phyloP scores from a whole-genome alignment of 2,329 filamentous ascomycete species.

The Aspergillus ochraceus region DNA sequence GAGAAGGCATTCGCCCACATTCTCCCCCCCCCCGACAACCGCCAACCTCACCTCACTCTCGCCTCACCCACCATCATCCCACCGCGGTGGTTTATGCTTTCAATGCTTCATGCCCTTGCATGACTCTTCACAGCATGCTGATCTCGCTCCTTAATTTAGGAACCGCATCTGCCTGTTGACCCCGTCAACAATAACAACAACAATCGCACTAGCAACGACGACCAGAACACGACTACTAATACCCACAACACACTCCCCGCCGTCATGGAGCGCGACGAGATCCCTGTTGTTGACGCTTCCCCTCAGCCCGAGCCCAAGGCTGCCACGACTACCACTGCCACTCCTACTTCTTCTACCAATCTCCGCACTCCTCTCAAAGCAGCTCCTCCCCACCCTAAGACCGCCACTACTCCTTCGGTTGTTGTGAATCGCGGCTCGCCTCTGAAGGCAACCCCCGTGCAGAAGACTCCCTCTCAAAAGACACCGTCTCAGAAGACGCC shows the following conservation, averaged over 20 bases:
- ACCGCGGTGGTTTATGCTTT: not conserved
- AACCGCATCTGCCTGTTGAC: slow-evolving; percentile 22
- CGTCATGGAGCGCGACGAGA: slow-evolving; percentile 50
- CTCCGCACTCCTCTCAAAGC: slow-evolving; percentile 8
- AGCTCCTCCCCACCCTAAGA: slow-evolving; percentile 1
- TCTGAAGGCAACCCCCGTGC: slow-evolving; percentile 18
- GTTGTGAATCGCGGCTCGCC: slow-evolving; percentile 19
- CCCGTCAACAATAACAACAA: slow-evolving; percentile 12
- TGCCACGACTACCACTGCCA: not conserved
- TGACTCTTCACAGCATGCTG: not conserved
- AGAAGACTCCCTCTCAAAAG: slow-evolving; percentile 2
- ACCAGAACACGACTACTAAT: slow-evolving; percentile 9
- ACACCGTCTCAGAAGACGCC: not conserved
- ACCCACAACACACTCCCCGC: slow-evolving; percentile 41
- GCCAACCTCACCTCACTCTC: slow-evolving; percentile 1
- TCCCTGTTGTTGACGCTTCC: slow-evolving; percentile 30
- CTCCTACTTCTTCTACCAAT: slow-evolving; percentile 24
- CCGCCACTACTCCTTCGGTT: not conserved
- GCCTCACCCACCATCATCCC: not conserved
- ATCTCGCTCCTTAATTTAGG: slow-evolving; percentile 17
- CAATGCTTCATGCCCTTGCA: not conserved
- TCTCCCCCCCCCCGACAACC: not conserved
- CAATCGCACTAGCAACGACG: not conserved
- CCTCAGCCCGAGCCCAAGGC: not conserved
- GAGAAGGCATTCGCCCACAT: slow-evolving; percentile 1